phyloP scores from a whole-genome alignment of 208 protist genomes.

The Angomonas deanei region DNA sequence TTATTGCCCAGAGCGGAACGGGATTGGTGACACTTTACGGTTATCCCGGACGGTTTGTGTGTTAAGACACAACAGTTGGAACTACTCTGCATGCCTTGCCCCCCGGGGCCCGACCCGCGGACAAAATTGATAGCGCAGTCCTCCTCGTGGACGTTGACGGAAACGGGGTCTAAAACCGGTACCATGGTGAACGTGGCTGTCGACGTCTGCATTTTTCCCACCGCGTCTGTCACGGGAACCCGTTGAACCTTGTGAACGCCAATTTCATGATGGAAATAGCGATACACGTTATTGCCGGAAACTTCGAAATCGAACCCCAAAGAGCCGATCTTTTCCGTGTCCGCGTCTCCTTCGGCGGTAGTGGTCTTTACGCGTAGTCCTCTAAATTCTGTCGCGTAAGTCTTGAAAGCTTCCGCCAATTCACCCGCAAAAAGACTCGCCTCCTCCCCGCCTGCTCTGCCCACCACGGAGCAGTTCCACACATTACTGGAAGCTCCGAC shows the following conservation, averaged over 20 bases:
- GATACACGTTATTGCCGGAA: conserved; percentile 66
- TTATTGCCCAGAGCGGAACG: conserved; percentile 86
- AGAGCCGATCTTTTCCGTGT: neutral
- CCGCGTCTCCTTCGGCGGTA: conserved; percentile 9
- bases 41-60: conserved; percentile 84
- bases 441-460: conserved; percentile 84
- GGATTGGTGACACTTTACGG: conserved; percentile 87
- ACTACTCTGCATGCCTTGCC: conserved; percentile 88
- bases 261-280: conserved; percentile 81
- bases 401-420: conserved; percentile 66
- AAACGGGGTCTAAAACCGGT: conserved; percentile 82
- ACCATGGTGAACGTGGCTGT: conserved; percentile 85
- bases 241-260: conserved; percentile 91
- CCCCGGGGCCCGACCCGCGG: conserved; percentile 80
- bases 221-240: conserved; percentile 81
- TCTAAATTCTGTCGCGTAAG: conserved; percentile 49
- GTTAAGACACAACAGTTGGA: conserved; percentile 84
- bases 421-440: conserved; percentile 82
- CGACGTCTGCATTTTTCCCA: conserved; percentile 89
- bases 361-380: conserved; percentile 16
- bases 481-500: conserved; percentile 61
- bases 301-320: conserved; percentile 35
- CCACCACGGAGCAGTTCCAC: conserved; percentile 62
- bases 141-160: conserved; percentile 75
- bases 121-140: conserved; percentile 88